Evolutionary conservation across 176 grass and related monocot species (phyloP), one percentile per base, ranked within the genome.

Genomic region (Juncus effusus): DNA sequence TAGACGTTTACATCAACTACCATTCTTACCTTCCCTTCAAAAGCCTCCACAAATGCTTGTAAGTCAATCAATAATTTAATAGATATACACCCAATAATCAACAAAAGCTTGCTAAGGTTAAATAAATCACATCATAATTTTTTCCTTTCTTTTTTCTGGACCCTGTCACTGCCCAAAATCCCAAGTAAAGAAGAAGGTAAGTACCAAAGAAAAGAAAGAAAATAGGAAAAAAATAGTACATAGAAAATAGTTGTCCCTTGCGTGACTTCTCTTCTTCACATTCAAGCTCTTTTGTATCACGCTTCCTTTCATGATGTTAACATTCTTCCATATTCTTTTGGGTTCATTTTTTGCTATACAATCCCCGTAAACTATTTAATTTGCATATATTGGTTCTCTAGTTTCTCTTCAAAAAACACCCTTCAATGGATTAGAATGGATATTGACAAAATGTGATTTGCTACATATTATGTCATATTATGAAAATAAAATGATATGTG

Each of bases 201-300:
- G 13, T 39, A 58, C 38, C 8, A 56, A 77, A 16, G 42, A 51
- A 70, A 19, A 16, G 36, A 9, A 62, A 16, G 40, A 11, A 44
- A 57, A 37, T 36, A 63, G 28, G n/a, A 63, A 45, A 44, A 42
- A 9, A 28, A 28, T 28, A 28, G 19, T 28, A 28, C 19, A 28
- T 28, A 28, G 19, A 28, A 28, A 28, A 28, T 28, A 28, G 19
- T 72, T 57, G 16, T 74, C 67, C 73, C 44, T 95, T 95, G 85
- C 90, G 83, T 95, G 76, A 85, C 90, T 85, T 67, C 56, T 83
- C 85, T 66, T 64, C 84, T 62, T 47, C 69, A 51, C 45, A 60
- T 67, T 69, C 62, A 84, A 78, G 47, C 67, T 44, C 75, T 84
- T 78, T 62, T 38, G 38, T 36, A 76, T 70, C 72, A 69, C 62